Conservation (phyloP, 2,329 filamentous ascomycete species). For the Monascus ruber region DNA sequence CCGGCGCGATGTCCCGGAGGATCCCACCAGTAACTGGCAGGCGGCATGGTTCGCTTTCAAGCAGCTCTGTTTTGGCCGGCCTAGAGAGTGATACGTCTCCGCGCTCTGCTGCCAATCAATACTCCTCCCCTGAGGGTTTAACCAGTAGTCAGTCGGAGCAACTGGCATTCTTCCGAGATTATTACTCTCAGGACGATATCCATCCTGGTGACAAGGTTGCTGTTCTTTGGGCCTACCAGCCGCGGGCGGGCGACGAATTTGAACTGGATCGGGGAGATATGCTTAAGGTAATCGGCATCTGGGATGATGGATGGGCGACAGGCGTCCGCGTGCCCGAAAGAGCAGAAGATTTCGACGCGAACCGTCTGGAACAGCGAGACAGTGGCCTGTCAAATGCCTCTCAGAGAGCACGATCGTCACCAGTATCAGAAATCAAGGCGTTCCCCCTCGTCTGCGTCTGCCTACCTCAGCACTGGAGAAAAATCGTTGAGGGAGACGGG, state of each 20-base stretch:
- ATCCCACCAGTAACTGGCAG: slow-evolving; percentile 42
- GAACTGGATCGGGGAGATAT: slow-evolving; percentile 89
- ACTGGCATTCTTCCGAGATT: slow-evolving; percentile 93
- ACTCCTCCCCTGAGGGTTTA: slow-evolving; percentile 74
- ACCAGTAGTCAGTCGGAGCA: slow-evolving; percentile 91
- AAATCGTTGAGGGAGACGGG: slow-evolving; percentile 80
- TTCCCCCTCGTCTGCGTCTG: slow-evolving; percentile 96
- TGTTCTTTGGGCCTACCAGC: slow-evolving; percentile 93
- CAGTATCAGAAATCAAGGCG: slow-evolving; percentile 82
- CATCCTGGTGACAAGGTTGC: slow-evolving; percentile 82
- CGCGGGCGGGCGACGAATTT: slow-evolving; percentile 87
- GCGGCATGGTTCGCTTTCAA: slow-evolving; percentile 81
- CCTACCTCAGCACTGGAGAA: slow-evolving; percentile 88
- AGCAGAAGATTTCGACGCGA: slow-evolving; percentile 79
- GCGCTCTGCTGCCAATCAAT: slow-evolving; percentile 50
- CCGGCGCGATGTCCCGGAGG: slow-evolving; percentile 51
- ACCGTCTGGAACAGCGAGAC: slow-evolving; percentile 69
- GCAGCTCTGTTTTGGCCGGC: slow-evolving; percentile 59
- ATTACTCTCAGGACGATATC: slow-evolving; percentile 95
- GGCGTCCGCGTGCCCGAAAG: slow-evolving; percentile 71
- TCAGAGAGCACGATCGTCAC: slow-evolving; percentile 48
- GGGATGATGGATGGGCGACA: slow-evolving; percentile 98
- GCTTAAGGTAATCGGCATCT: slow-evolving; percentile 96
- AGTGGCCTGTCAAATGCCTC: slow-evolving; percentile 84
- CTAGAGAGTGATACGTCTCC: slow-evolving; percentile 61